Evolutionary conservation across 139 green algal genomes (phyloP).

Genomic region (Coelastrella sp.): DNA sequence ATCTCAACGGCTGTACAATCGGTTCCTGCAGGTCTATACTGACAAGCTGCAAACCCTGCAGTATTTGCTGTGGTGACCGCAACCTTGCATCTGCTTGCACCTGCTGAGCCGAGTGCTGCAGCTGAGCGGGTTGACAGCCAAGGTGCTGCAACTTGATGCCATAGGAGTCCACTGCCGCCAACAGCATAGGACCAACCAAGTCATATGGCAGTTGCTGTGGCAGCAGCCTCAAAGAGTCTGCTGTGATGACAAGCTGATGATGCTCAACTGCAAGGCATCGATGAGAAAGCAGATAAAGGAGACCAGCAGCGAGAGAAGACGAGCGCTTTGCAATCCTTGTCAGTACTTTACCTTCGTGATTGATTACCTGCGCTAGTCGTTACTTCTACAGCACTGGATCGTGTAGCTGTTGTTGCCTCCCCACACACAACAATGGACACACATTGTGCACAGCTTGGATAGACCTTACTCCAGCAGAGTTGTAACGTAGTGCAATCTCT

Average conservation of each 20-base stretch:
- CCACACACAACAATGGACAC: no score
- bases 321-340: constrained; percentile 3
- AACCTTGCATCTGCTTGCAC: not conserved
- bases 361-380: no score
- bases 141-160: not conserved
- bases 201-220: constrained; percentile 24
- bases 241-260: not conserved
- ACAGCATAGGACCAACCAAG: not conserved
- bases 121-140: not conserved
- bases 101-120: not conserved
- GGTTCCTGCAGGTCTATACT: constrained; percentile 33
- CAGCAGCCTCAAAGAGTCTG: constrained; percentile 17
- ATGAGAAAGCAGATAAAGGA: not conserved
- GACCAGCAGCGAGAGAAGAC: no score
- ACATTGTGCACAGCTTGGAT: no score
- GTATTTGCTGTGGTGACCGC: not conserved
- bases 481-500: no score
- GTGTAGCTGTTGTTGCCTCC: no score
- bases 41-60: not conserved
- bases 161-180: constrained; percentile 12
- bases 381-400: no score
- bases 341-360: no score
- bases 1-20: not conserved
- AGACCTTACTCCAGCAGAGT: no score
- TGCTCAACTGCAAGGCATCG: not conserved